These are phyloP conservation scores for Zizania palustris DNA, from an alignment of 202 grass and related monocot genomes.

Conservation along the genomic window DNA sequence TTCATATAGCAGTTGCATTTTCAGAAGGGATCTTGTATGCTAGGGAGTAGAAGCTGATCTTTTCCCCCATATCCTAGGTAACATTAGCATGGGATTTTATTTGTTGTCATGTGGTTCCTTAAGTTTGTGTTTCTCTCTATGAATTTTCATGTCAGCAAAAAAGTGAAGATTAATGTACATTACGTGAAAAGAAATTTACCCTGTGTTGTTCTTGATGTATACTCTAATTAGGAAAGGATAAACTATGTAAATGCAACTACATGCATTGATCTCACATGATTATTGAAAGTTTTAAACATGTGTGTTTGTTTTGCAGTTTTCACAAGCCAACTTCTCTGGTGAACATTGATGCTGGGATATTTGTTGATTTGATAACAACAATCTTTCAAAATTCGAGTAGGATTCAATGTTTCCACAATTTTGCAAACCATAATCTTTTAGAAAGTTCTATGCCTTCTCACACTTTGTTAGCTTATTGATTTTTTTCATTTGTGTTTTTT, in stretches of 20 bases:
- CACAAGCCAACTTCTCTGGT: neutral
- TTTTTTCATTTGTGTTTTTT: neutral
- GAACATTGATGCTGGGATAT: neutral
- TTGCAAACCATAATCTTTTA: neutral
- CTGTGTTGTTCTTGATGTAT: neutral
- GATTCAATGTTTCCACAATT: neutral
- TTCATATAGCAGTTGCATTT: constrained; percentile 17
- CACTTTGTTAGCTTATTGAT: neutral
- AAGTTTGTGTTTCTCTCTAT: neutral
- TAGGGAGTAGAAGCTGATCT: neutral
- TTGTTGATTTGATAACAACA: no score
- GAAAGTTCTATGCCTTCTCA: neutral
- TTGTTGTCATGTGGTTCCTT: constrained; percentile 1
- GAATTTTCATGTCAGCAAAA: neutral
- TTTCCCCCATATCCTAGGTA: neutral
- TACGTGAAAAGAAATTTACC: neutral
- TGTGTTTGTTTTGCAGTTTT: neutral
- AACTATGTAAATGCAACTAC: neutral
- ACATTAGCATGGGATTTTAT: neutral
- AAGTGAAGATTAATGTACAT: neutral
- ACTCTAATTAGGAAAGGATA: neutral
- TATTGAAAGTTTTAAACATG: neutral
- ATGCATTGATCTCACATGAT: neutral
- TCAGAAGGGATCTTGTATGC: neutral
- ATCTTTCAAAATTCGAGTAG: neutral